A percentile compares a stretch with the other conserved stretches of the same genome.
Evolutionary conservation across 1,284 basidiomycete species (phyloP).

Genomic region (Trichosporon ovoides): DNA sequence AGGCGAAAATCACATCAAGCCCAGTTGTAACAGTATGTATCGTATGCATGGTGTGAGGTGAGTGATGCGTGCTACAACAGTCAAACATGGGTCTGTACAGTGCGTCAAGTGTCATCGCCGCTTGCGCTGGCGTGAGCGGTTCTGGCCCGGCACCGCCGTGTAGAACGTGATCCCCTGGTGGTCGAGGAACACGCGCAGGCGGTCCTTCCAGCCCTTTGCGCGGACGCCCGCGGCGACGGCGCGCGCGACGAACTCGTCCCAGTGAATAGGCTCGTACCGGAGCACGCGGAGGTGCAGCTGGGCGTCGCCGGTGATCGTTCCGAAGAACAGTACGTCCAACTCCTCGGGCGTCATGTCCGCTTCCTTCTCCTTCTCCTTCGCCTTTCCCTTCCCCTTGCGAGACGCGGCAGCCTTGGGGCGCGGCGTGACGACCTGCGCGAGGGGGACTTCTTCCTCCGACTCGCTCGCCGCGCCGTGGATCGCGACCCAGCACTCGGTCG

Average conservation of each 20-base stretch:
- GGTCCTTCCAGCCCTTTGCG: slow-evolving; percentile 35
- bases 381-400: slow-evolving; percentile 9
- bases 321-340: slow-evolving; percentile 27
- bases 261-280: slow-evolving; percentile 46
- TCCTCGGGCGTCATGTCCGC: slow-evolving; percentile 26
- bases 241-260: slow-evolving; percentile 42
- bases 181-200: slow-evolving; percentile 41
- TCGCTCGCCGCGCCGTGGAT: slow-evolving; percentile 25
- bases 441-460: neutral
- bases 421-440: neutral
- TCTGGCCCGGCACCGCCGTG: slow-evolving; percentile 37
- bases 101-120: neutral
- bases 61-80: too few relatives aligned
- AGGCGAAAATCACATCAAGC: neutral
- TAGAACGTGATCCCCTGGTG: slow-evolving; percentile 42
- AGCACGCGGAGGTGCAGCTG: slow-evolving; percentile 37
- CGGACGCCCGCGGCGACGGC: slow-evolving; percentile 30
- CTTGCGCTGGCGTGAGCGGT: slow-evolving; percentile 27
- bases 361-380: neutral
- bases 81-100: neutral
- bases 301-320: slow-evolving; percentile 31
- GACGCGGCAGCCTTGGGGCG: neutral
- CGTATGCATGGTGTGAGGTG: too few relatives aligned
- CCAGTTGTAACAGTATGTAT: too few relatives aligned
- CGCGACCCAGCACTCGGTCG: slow-evolving; percentile 41